Conservation (phyloP, 2,329 filamentous ascomycete genomes). For the Colletotrichum liaoningense region DNA sequence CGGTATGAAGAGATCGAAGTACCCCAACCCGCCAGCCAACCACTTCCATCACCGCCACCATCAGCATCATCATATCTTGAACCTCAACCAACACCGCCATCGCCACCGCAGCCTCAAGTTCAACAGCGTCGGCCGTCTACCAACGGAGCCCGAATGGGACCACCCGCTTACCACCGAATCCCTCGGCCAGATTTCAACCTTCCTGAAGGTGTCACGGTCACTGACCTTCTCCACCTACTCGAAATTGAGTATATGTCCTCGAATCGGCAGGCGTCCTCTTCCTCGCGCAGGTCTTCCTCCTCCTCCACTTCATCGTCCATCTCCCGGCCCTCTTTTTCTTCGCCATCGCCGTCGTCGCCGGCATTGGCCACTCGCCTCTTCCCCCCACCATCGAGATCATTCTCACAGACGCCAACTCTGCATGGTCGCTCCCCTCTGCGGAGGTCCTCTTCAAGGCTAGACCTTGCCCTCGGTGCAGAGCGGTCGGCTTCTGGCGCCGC, state of each 20-base stretch:
- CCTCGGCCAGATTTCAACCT: constrained; percentile 28
- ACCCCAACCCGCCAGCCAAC: not conserved
- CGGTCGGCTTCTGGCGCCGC: constrained; percentile 19
- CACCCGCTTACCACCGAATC: constrained; percentile 25
- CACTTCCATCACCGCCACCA: not conserved
- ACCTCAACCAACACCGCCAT: not conserved
- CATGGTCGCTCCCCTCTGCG: constrained; percentile 15
- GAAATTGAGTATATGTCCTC: constrained; percentile 26
- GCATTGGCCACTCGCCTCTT: not conserved
- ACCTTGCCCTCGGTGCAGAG: constrained; percentile 29
- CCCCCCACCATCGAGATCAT: not conserved
- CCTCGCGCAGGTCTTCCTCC: constrained; percentile 2
- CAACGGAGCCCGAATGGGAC: not conserved
- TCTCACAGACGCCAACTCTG: not conserved
- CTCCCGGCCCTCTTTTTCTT: not conserved
- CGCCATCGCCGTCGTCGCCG: not conserved
- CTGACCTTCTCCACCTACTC: constrained; percentile 30
- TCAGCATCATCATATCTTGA: not conserved
- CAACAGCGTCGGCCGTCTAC: not conserved
- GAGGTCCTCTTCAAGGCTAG: constrained; percentile 13
- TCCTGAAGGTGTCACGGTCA: constrained; percentile 18
- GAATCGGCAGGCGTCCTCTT: not conserved
- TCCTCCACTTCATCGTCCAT: not conserved
- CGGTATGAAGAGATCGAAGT: not conserved
- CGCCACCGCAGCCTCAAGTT: not conserved